A percentile compares a stretch with the other conserved stretches of the same genome.
Conservation (phyloP, 2,329 filamentous ascomycete species). For the Cladosporium sp. region DNA sequence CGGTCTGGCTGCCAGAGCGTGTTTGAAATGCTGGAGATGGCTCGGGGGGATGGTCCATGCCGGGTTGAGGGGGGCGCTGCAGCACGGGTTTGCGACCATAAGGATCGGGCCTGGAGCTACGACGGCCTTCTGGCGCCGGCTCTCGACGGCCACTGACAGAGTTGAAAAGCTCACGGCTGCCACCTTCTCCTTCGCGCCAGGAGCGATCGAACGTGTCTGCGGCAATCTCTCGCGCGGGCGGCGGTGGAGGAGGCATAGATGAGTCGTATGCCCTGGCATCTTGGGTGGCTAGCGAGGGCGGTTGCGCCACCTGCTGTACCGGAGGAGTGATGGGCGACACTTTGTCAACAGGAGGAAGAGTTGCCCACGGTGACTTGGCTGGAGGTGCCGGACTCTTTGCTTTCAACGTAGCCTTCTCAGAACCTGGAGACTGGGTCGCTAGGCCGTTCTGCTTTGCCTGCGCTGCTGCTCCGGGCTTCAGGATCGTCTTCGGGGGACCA, state of each 20-base stretch:
- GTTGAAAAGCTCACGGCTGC: conserved; percentile 79
- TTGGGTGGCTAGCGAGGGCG: conserved; percentile 42
- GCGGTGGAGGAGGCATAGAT: conserved; percentile 48
- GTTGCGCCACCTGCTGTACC: conserved; percentile 37
- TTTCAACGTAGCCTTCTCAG: conserved; percentile 63
- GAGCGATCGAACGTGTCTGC: conserved; percentile 89
- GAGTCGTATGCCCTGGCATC: conserved; percentile 56
- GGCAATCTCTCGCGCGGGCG: conserved; percentile 73
- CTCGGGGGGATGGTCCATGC: conserved; percentile 66
- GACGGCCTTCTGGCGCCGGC: conserved; percentile 71
- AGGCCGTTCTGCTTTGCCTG: conserved; percentile 32
- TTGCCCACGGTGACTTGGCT: conserved; percentile 87
- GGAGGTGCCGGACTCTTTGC: conserved; percentile 69
- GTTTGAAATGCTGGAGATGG: conserved; percentile 86
- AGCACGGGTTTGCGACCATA: conserved; percentile 70
- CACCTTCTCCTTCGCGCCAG: conserved; percentile 65
- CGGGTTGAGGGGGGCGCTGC: conserved; percentile 67
- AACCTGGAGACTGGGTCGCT: conserved; percentile 32
- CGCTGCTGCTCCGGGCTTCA: conserved; percentile 43
- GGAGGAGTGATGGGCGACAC: conserved; percentile 65
- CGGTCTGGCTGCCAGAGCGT: conserved; percentile 62
- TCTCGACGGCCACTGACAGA: conserved; percentile 94
- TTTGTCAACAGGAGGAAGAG: conserved; percentile 79
- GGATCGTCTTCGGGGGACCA: conserved; percentile 43
- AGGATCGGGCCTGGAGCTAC: conserved; percentile 63